Conservation (phyloP, 163 green algal genomes). For the Smithsoniella earleae region DNA sequence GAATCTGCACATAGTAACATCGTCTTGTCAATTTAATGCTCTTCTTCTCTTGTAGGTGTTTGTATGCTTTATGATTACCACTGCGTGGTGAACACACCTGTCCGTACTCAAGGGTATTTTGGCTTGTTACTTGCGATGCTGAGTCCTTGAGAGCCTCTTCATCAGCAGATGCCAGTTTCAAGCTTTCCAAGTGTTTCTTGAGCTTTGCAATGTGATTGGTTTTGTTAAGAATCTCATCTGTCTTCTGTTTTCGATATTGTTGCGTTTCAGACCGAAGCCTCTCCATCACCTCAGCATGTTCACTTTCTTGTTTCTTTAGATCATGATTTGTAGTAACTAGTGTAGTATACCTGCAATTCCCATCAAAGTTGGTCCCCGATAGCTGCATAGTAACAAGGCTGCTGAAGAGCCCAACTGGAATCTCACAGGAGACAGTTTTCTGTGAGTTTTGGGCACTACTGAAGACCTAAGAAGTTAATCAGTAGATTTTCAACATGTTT, state of each 20-base stretch:
- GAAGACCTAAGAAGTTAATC: too few relatives aligned
- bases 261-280: slow-evolving; percentile 38
- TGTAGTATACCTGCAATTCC: slow-evolving; percentile 65
- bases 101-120: slow-evolving; percentile 67
- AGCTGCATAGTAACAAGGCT: too few relatives aligned
- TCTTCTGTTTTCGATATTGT: slow-evolving; percentile 62
- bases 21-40: too few relatives aligned
- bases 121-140: slow-evolving; percentile 47
- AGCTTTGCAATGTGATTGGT: slow-evolving; percentile 72
- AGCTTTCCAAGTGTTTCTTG: slow-evolving; percentile 72
- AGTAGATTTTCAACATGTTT: too few relatives aligned
- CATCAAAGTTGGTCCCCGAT: too few relatives aligned
- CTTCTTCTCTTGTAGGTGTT: neutral
- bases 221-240: slow-evolving; percentile 69
- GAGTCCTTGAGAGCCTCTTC: slow-evolving; percentile 60
- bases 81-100: slow-evolving; percentile 39
- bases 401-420: too few relatives aligned
- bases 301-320: slow-evolving; percentile 60
- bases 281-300: slow-evolving; percentile 20
- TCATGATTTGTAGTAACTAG: slow-evolving; percentile 73
- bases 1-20: too few relatives aligned
- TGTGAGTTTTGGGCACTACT: too few relatives aligned
- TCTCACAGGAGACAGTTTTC: too few relatives aligned
- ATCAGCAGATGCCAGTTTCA: slow-evolving; percentile 38
- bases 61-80: neutral